phyloP scores from a whole-genome alignment of 768 basidiomycete species.

The Vararia minispora region DNA sequence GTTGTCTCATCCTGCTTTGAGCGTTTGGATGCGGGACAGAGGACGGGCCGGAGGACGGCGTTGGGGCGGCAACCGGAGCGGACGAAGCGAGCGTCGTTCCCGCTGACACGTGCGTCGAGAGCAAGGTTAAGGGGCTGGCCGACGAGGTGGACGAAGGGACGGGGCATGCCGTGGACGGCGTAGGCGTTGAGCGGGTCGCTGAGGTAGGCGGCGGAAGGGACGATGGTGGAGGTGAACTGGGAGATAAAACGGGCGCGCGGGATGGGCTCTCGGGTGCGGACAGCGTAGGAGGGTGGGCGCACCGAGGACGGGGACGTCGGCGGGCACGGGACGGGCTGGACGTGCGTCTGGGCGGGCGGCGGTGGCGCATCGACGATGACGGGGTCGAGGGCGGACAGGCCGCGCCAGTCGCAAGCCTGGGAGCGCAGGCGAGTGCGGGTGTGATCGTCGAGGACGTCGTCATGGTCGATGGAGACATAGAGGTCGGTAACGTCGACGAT shows the following conservation, averaged over 20 bases:
- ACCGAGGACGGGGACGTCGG: constrained; percentile 27
- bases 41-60: constrained; percentile 32
- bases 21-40: constrained; percentile 22
- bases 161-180: constrained; percentile 69
- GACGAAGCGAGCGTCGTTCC: constrained; percentile 52
- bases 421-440: constrained; percentile 40
- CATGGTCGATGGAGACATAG: constrained; percentile 35
- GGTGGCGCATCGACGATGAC: constrained; percentile 20
- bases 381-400: constrained; percentile 46
- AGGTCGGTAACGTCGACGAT: constrained; percentile 36
- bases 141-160: constrained; percentile 71
- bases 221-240: constrained; percentile 51
- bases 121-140: constrained; percentile 70
- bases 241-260: constrained; percentile 45
- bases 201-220: constrained; percentile 59
- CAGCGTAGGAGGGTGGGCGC: constrained; percentile 46
- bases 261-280: constrained; percentile 55
- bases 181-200: constrained; percentile 82
- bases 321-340: constrained; percentile 23
- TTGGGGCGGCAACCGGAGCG: constrained; percentile 47
- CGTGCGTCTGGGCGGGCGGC: constrained; percentile 17
- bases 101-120: constrained; percentile 67
- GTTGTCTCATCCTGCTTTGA: constrained; percentile 21
- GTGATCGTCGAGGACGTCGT: constrained; percentile 31
- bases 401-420: constrained; percentile 57